A percentile compares a stretch with the other conserved stretches of the same genome.
phyloP scores from a whole-genome alignment of 2,329 filamentous ascomycete genomes.

The Hypoxylon sp. region DNA sequence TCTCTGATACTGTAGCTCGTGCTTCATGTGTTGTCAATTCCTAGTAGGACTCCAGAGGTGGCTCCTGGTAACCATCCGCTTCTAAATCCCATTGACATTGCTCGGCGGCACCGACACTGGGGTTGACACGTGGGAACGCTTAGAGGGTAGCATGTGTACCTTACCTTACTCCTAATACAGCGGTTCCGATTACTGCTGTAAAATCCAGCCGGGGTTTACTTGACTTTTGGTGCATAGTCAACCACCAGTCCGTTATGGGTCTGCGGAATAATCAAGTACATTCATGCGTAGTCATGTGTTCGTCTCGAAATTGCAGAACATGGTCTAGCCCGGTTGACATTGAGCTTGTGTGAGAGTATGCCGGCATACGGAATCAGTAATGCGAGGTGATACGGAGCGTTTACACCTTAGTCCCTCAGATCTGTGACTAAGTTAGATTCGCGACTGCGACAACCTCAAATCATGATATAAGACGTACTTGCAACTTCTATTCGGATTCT shows the following conservation, averaged over 20 bases:
- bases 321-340: neutral
- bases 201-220: neutral
- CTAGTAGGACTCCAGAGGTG: neutral
- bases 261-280: conserved; percentile 3
- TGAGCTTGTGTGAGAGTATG: neutral
- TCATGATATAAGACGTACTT: conserved; percentile 6
- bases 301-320: neutral
- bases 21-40: conserved; percentile 5
- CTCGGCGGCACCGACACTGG: neutral
- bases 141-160: neutral
- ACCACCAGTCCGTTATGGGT: neutral
- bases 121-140: neutral
- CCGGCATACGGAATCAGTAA: neutral
- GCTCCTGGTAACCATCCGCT: neutral
- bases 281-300: conserved; percentile 4
- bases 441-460: neutral
- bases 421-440: neutral
- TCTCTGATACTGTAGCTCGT: neutral
- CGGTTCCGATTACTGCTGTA: neutral
- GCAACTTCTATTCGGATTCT: neutral
- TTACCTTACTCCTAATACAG: conserved; percentile 1
- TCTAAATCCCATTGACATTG: neutral
- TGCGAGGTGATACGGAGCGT: conserved; percentile 1
- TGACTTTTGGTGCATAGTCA: neutral
- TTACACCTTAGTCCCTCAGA: neutral